Evolutionary conservation across 2,329 filamentous ascomycete species (phyloP), one percentile per base, ranked within the genome.

Genomic region (Lasiodiplodia citricola): DNA sequence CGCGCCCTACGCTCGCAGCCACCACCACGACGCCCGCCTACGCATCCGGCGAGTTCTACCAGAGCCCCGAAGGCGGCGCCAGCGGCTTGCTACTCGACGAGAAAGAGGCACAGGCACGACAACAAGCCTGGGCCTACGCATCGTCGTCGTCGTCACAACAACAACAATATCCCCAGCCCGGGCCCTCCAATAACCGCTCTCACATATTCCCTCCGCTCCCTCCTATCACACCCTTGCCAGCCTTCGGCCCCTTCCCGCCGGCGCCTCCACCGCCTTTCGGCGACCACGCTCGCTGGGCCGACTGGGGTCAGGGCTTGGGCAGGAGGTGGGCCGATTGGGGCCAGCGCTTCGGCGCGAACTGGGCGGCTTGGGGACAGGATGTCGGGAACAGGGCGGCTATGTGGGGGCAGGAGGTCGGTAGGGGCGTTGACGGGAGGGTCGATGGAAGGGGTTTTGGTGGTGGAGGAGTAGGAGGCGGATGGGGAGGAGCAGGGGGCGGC

Each of bases 371-470:
- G 74, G 77, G 78, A 2, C 75, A 79, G 66, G 73, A 78, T 11
- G 75, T 79, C 31, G 78, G 78, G 2, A 76, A 72, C 64, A 72
- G 69, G 18, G 74, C 75, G 73, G 76, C 72, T 4, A 70, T 70
- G 16, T 75, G 73, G 75, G 77, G 78, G 23, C 68, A 76, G 54
- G 71, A 77, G 31, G 72, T 78, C 63, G 78, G 31, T 35, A 35
- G 31, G 31, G 31, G 31, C 8, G 31, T 35, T 35, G 31, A 35
- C 31, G 75, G 47, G 10, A 56, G 50, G n/a, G 69, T 35, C 8
- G 18, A 74, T 75, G 73, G 64, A 76, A 72, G 8, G 70, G 70
- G 13, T 74, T 72, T 74, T 76, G 76, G 21, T 3, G 13, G 58
- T 10, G 71, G 71, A 25, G 44, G 60, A 16, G 41, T 18, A 11